phyloP scores from a whole-genome alignment of 768 basidiomycete genomes.

The Xerocomus brunneocitrinus region DNA sequence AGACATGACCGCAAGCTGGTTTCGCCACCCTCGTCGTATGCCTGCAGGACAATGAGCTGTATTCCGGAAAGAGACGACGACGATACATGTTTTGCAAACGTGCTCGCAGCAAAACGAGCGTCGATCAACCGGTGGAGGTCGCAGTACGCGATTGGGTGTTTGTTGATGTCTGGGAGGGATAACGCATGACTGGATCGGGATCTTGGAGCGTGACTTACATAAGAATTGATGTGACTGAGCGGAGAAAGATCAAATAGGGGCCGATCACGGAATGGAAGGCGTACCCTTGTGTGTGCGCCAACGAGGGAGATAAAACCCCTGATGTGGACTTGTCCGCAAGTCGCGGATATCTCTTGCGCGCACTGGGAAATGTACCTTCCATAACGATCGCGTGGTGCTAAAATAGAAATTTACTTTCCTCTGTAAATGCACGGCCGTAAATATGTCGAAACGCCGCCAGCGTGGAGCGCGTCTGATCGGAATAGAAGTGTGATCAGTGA shows the following conservation, averaged over 20 bases:
- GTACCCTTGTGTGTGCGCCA: slow-evolving; percentile 70
- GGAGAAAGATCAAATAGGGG: slow-evolving; percentile 21
- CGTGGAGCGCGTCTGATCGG: slow-evolving; percentile 56
- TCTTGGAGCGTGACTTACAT: slow-evolving; percentile 46
- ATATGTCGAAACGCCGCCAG: slow-evolving; percentile 67
- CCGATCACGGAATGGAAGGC: slow-evolving; percentile 14
- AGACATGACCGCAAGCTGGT: slow-evolving; percentile 27
- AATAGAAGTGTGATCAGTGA: slow-evolving; percentile 16
- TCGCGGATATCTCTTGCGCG: slow-evolving; percentile 57
- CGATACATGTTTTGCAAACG: slow-evolving; percentile 71
- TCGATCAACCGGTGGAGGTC: slow-evolving; percentile 73
- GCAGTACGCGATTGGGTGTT: slow-evolving; percentile 58
- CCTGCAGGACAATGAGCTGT: slow-evolving; percentile 40
- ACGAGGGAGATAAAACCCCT: slow-evolving; percentile 84
- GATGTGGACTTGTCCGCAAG: slow-evolving; percentile 48
- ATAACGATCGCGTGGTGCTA: slow-evolving; percentile 4
- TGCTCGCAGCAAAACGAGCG: slow-evolving; percentile 56
- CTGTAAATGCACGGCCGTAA: slow-evolving; percentile 65
- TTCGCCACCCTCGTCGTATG: slow-evolving; percentile 62
- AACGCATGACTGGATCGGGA: slow-evolving; percentile 1
- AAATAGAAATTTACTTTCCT: slow-evolving; percentile 43
- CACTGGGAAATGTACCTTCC: slow-evolving; percentile 42
- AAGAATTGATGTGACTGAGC: slow-evolving; percentile 78
- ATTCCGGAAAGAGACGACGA: neutral
- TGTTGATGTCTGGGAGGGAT: slow-evolving; percentile 63